A percentile compares a stretch with the other conserved stretches of the same genome.
These are phyloP conservation scores for Persicaria tinctoria DNA, from an alignment of 148 eudicot species.

Conservation along the genomic window DNA sequence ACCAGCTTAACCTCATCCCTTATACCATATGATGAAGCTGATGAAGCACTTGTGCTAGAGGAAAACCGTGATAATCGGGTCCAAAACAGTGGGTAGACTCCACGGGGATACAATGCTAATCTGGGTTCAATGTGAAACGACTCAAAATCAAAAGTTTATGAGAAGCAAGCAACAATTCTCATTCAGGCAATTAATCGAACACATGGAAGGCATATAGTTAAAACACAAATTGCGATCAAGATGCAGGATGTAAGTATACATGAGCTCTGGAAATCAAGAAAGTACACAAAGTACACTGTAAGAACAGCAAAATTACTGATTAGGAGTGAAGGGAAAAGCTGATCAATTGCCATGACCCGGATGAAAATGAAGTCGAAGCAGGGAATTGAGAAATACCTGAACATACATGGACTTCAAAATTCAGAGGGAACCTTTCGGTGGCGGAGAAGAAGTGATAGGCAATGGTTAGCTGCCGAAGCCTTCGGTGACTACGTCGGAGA, in stretches of 20 bases:
- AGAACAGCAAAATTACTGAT: not conserved
- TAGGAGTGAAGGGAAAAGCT: conserved; percentile 11
- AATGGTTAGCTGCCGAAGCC: too few species aligned
- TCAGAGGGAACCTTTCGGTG: not conserved
- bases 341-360: not conserved
- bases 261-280: conserved; percentile 4
- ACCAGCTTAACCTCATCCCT: conserved; percentile 21
- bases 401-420: conserved; percentile 3
- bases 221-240: not conserved
- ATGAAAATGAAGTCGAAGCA: conserved; percentile 8
- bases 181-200: conserved; percentile 11
- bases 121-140: conserved; percentile 12
- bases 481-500: too few species aligned
- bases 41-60: conserved; percentile 20
- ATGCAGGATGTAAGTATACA: not conserved
- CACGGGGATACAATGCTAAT: conserved; percentile 24
- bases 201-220: conserved; percentile 5
- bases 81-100: conserved; percentile 17
- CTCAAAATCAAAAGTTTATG: not conserved
- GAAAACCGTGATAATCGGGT: conserved; percentile 21
- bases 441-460: too few species aligned
- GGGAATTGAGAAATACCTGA: conserved; percentile 9
- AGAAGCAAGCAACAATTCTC: not conserved
- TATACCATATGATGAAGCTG: conserved; percentile 21
- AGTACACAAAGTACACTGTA: not conserved